Conservation (phyloP, 257 asterid species). For the Solanum stenotomum region DNA sequence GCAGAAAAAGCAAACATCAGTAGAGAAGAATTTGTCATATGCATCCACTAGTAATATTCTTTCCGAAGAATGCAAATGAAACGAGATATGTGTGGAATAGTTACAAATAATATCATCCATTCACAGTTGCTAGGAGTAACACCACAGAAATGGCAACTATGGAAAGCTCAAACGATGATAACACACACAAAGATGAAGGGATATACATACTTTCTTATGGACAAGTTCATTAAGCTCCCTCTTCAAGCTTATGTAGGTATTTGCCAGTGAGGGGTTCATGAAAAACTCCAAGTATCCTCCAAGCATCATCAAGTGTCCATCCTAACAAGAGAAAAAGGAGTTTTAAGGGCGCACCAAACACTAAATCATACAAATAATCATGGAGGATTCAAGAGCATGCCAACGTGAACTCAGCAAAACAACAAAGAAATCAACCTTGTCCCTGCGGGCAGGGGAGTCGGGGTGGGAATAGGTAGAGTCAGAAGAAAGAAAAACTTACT, state of each 20-base stretch:
- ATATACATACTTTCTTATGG: slow-evolving; percentile 52
- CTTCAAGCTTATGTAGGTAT: slow-evolving; percentile 49
- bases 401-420: background rate
- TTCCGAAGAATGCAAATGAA: background rate
- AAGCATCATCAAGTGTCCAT: slow-evolving; percentile 88
- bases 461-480: background rate
- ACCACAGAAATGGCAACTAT: background rate
- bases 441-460: background rate
- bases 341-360: slow-evolving; percentile 4
- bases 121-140: background rate
- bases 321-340: slow-evolving; percentile 31
- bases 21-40: background rate
- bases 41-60: background rate
- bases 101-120: background rate
- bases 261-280: slow-evolving; percentile 67
- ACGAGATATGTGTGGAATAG: background rate
- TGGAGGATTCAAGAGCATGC: background rate
- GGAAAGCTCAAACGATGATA: background rate
- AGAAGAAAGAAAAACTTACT: slow-evolving; percentile 32
- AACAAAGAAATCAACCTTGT: background rate
- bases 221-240: slow-evolving; percentile 73
- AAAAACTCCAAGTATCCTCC: slow-evolving; percentile 88
- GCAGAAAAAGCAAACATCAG: slow-evolving; percentile 18
- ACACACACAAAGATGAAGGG: background rate
- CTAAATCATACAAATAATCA: background rate